These are phyloP conservation scores for Pseudogymnoascus sp. DNA, from an alignment of 2,329 filamentous ascomycete species.

Conservation along the genomic window DNA sequence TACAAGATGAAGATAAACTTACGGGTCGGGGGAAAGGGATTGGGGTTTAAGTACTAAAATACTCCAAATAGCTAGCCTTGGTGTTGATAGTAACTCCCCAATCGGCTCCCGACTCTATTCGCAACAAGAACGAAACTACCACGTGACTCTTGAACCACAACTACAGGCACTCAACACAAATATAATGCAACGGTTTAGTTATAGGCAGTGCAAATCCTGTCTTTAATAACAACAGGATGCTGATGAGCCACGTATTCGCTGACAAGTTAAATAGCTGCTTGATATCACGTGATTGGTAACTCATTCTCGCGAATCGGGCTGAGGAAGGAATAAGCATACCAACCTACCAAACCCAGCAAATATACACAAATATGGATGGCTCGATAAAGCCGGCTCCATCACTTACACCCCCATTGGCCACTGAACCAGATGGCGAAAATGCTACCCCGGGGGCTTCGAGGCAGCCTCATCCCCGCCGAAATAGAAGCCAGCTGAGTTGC, in stretches of 20 bases:
- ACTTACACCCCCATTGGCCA: background rate
- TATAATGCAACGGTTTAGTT: background rate
- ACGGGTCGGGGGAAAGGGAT: background rate
- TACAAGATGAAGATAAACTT: background rate
- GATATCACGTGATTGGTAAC: background rate
- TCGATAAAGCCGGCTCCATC: background rate
- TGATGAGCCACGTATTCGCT: background rate
- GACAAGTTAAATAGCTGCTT: background rate
- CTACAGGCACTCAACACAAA: background rate
- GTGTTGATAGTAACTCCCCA: background rate
- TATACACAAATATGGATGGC: background rate
- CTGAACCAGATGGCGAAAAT: background rate
- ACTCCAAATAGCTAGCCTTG: background rate
- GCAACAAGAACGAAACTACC: background rate
- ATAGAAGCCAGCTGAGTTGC: conserved; percentile 12
- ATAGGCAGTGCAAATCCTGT: background rate
- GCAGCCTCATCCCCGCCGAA: background rate
- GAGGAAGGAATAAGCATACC: background rate
- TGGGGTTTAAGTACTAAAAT: background rate
- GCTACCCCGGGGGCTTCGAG: background rate
- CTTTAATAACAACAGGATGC: background rate
- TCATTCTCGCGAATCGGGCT: background rate
- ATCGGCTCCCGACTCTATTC: background rate
- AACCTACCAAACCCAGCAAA: background rate
- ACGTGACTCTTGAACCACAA: background rate